Evolutionary conservation across 805 yeast species (phyloP).

Genomic region (Metschnikowia kunwiensis): DNA sequence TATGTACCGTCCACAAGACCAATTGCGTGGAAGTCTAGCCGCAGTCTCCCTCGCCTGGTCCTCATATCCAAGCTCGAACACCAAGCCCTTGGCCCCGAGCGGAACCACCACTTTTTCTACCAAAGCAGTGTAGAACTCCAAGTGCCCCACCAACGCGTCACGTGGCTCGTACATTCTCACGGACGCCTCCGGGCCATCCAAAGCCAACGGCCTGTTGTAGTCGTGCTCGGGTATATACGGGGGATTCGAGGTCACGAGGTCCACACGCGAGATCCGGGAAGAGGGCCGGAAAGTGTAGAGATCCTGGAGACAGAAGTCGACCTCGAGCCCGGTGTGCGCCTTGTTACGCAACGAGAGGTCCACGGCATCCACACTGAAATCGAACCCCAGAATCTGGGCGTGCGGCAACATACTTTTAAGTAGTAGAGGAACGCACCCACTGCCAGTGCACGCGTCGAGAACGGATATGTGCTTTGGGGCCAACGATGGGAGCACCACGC

Average conservation of each 20-base stretch:
- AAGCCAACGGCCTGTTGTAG: conserved; percentile 30
- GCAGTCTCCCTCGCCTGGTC: conserved; percentile 51
- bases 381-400: conserved; percentile 46
- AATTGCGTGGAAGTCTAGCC: conserved; percentile 26
- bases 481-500: neutral
- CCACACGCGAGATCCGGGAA: conserved; percentile 24
- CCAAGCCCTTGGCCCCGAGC: conserved; percentile 50
- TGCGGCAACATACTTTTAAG: conserved; percentile 29
- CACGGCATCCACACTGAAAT: conserved; percentile 54
- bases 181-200: conserved; percentile 53
- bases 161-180: conserved; percentile 74
- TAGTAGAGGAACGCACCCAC: conserved; percentile 74
- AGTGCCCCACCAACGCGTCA: conserved; percentile 74
- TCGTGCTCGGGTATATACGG: conserved; percentile 70
- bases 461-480: conserved; percentile 1
- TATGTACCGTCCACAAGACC: conserved; percentile 47
- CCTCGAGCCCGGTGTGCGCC: conserved; percentile 9
- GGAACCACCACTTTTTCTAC: conserved; percentile 42
- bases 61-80: conserved; percentile 72
- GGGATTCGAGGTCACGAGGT: conserved; percentile 79
- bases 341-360: conserved; percentile 48
- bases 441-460: conserved; percentile 21
- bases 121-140: conserved; percentile 65
- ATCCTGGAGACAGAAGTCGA: conserved; percentile 8
- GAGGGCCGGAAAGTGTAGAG: conserved; percentile 7